Evolutionary conservation across 2,329 filamentous ascomycete species (phyloP).

Genomic region (Podosphaera xanthii): DNA sequence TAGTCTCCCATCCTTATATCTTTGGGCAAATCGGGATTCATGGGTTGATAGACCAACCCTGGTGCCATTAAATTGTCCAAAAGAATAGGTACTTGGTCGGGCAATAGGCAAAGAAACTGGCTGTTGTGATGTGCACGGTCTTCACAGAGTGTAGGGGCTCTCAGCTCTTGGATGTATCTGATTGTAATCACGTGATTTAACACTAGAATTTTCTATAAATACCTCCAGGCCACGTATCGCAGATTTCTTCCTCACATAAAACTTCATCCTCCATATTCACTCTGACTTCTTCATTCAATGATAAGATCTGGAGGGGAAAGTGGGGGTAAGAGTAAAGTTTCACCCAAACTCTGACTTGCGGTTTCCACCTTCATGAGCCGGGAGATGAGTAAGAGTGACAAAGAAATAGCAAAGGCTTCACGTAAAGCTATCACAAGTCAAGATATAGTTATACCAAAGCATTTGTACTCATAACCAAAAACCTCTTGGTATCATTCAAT

Average conservation of each 20-base stretch:
- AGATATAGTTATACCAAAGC: too few relatives aligned
- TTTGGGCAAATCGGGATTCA: neutral
- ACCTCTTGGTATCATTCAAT: too few relatives aligned
- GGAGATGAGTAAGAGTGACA: too few relatives aligned
- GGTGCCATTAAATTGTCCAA: neutral
- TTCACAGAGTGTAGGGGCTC: neutral
- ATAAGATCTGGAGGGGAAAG: constrained; percentile 43
- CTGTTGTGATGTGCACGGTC: neutral
- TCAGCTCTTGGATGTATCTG: neutral
- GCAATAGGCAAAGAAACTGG: too few relatives aligned
- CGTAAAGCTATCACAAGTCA: too few relatives aligned
- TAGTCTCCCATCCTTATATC: constrained; percentile 1
- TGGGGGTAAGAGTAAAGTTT: constrained; percentile 26
- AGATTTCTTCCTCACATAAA: constrained; percentile 21
- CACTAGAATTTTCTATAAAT: constrained; percentile 4
- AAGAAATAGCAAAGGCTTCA: too few relatives aligned
- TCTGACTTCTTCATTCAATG: constrained; percentile 30
- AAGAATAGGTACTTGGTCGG: neutral
- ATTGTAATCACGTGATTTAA: constrained; percentile 2
- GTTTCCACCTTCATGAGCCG: too few relatives aligned
- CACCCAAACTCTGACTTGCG: too few relatives aligned
- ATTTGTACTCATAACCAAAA: too few relatives aligned
- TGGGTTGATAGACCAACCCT: neutral
- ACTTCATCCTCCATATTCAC: constrained; percentile 39
- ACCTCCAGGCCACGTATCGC: constrained; percentile 3